Base-by-base conservation (phyloP, 2,329 filamentous ascomycete genomes). In the Xylariaceae sp. region DNA sequence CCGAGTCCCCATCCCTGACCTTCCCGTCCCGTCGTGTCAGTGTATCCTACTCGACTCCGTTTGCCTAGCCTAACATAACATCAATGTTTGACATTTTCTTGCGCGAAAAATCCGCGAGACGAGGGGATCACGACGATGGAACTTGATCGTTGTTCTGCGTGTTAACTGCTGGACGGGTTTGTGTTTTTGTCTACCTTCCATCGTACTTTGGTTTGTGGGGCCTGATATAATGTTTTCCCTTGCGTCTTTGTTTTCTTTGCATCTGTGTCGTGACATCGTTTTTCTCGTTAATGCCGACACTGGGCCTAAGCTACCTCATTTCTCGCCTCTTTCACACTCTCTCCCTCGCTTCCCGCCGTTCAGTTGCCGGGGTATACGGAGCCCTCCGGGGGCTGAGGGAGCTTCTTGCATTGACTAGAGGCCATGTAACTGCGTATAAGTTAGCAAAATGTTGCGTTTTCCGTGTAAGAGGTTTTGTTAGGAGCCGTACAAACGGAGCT, bases 381-480 rank as follows among this genome's bases (percentile, higher is more conserved):
- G 60, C 92, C 92, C 78, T 99, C 94, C 3, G 90, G 84, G 47
- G 94, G 94, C 75, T 99, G 94, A 10, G 91, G 89, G 35, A 97
- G 85, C 78, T 97, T 97, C 84, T 97, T 97, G 79, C 97, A 89
- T 66, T 86, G 82, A 30, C 89, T 87, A 61, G 92, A 84, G 35
- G 93, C 93, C 94, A 99, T 97, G 74, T 90, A 96, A 76, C 92
- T 95, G 10, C 35, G 3, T 58, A 18, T 39, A 55, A 45, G 44
- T 69, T 18, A 70, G 60, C 17, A 60, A 59, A 50, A 3, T 39
- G 6, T 4, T 61, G 39, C 23, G n/a, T 2, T 15, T 23, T 6
- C 15, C 5, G 13, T 15, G 35, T 9, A 45, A 61, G 67, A 50
- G 64, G 72, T 69, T 68, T 69, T 61, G 2, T 2, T 10, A 34